Evolutionary conservation across 257 asterid genomes (phyloP).

Genomic region (Jacaranda mimosifolia): DNA sequence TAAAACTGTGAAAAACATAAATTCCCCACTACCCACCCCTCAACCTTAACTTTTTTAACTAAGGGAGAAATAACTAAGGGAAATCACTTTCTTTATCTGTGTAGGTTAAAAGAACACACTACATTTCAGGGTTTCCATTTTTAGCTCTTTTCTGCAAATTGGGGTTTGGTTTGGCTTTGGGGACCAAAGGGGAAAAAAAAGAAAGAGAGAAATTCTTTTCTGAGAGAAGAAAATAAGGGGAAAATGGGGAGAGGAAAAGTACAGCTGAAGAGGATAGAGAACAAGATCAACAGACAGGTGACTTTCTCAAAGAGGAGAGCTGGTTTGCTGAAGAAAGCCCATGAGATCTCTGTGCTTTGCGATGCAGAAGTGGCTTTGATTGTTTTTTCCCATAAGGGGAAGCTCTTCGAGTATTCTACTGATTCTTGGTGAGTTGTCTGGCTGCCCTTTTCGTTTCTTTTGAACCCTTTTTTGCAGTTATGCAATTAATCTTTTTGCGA

Average conservation of each 20-base stretch:
- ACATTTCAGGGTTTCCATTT: constrained; percentile 51
- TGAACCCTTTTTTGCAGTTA: not conserved
- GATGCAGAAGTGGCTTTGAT: constrained; percentile 85
- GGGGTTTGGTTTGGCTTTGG: constrained; percentile 12
- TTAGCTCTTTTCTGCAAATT: constrained; percentile 36
- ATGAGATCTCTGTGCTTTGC: constrained; percentile 84
- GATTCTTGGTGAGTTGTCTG: constrained; percentile 60
- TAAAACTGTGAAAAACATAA: not conserved
- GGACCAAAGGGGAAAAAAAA: not conserved
- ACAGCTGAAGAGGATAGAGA: constrained; percentile 76
- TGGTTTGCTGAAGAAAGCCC: constrained; percentile 85
- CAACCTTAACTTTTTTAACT: constrained; percentile 5
- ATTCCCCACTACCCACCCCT: not conserved
- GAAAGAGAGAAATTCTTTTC: not conserved
- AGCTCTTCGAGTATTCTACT: constrained; percentile 77
- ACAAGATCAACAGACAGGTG: constrained; percentile 86
- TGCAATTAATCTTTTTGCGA: constrained; percentile 18
- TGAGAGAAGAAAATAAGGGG: not conserved
- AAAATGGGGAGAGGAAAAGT: constrained; percentile 91
- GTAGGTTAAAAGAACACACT: constrained; percentile 8
- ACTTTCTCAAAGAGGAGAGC: constrained; percentile 85
- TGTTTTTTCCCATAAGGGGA: constrained; percentile 82
- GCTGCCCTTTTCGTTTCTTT: not conserved
- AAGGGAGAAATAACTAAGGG: constrained; percentile 22
- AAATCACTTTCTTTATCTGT: constrained; percentile 34